Conservation (phyloP, 208 protist genomes). For the Naegleria lovaniensis region DNA sequence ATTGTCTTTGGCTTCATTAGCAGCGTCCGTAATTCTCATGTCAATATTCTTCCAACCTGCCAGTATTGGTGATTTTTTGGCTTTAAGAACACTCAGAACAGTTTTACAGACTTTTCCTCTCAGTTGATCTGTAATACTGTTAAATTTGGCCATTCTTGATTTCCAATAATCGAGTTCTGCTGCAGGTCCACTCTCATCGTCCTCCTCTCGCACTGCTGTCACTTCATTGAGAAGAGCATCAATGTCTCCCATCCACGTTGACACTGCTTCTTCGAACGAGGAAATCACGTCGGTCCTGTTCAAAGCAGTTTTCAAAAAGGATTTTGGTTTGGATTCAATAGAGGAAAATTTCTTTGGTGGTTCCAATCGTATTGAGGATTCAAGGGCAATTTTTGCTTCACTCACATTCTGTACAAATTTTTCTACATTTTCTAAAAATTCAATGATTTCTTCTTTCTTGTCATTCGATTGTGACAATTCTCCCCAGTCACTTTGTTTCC, state of each 20-base stretch:
- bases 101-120: slow-evolving; percentile 34
- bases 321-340: slow-evolving; percentile 37
- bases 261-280: slow-evolving; percentile 38
- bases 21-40: slow-evolving; percentile 52
- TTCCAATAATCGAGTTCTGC: slow-evolving; percentile 67
- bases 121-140: slow-evolving; percentile 55
- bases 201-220: slow-evolving; percentile 38
- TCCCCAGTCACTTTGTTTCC: slow-evolving; percentile 25
- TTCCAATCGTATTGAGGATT: slow-evolving; percentile 17
- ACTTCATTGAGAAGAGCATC: slow-evolving; percentile 51
- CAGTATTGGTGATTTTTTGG: slow-evolving; percentile 44
- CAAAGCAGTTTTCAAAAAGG: slow-evolving; percentile 28
- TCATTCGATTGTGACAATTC: neutral
- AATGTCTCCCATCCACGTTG: slow-evolving; percentile 43
- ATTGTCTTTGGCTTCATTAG: slow-evolving; percentile 70
- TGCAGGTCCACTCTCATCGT: slow-evolving; percentile 53
- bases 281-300: slow-evolving; percentile 33
- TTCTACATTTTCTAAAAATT: slow-evolving; percentile 39
- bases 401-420: slow-evolving; percentile 23
- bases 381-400: slow-evolving; percentile 21
- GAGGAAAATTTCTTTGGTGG: slow-evolving; percentile 31
- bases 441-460: slow-evolving; percentile 17
- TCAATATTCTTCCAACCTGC: slow-evolving; percentile 50
- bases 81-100: slow-evolving; percentile 45
- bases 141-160: slow-evolving; percentile 61